Evolutionary conservation across 768 basidiomycete species (phyloP), one percentile per base, ranked within the genome.

Genomic region (Russula griseocarnosa): DNA sequence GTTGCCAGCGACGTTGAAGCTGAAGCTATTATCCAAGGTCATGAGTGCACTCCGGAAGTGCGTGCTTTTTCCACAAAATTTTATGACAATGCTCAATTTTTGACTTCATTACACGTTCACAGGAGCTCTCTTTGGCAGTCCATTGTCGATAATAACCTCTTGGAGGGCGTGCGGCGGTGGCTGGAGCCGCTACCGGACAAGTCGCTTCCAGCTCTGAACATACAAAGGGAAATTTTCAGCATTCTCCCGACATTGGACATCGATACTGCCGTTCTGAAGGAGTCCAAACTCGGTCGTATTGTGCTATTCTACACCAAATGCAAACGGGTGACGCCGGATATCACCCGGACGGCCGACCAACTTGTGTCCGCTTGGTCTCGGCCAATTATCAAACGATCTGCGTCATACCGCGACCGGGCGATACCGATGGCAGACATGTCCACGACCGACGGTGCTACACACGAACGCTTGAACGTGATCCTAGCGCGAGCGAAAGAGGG

Each of bases 281-380:
- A 96, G 73, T 91, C 91, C 1, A 86, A 87, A 0, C 81, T 99
- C 5, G 97, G 97, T 18, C 87, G 88, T 62, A 82, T 98, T 69
- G 80, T 98, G 44, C 78, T 96, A 32, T 98, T 98, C 77, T 99
- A 99, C 80, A 96, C 94, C 26, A 94, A 94, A 72, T 92, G 89
- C 80, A 92, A 89, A 73, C 88, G 93, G 51, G 93, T 94, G 53
- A 87, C 88, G 5, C 82, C 89, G 0, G 86, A 88, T 58, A 87
- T 99, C 60, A 76, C 79, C n/a, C 86, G 91, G 58, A 83, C 85
- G 49, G 95, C 96, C 11, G 83, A 87, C 66, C 85, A 88, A 55
- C 88, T 99, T 63, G 86, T 98, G 46, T 88, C 85, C 14, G 75
- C 78, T 7, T 96, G 94, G 94, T 91, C 90, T 34, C 82, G 94